These are phyloP conservation scores for Stachybotrys chlorohalonatus DNA, from an alignment of 2,329 filamentous ascomycete species.

Conservation along the genomic window DNA sequence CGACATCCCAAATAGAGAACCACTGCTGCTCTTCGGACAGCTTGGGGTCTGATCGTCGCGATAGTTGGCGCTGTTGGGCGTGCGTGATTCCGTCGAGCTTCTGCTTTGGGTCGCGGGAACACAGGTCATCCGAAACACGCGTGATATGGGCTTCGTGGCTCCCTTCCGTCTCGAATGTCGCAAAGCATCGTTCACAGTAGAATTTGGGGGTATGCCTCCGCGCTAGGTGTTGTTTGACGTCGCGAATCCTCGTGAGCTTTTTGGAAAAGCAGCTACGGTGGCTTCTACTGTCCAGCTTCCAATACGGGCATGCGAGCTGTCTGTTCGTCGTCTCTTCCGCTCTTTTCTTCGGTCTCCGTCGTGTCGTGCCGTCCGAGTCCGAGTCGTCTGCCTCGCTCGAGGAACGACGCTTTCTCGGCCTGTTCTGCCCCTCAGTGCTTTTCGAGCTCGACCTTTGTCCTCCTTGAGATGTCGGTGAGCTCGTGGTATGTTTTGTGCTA, in stretches of 20 bases:
- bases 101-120: not conserved
- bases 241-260: constrained; percentile 14
- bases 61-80: not conserved
- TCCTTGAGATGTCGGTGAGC: too few species aligned
- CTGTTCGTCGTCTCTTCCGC: not conserved
- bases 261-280: constrained; percentile 17
- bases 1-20: constrained; percentile 17
- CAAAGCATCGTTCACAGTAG: constrained; percentile 1
- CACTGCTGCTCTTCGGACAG: constrained; percentile 15
- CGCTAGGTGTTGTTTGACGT: constrained; percentile 19
- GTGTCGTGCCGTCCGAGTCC: not conserved
- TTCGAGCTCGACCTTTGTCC: too few species aligned
- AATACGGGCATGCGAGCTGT: constrained; percentile 17
- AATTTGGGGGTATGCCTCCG: not conserved
- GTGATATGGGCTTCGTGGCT: not conserved
- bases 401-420: not conserved
- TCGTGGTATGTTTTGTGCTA: too few species aligned
- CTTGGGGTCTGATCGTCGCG: not conserved
- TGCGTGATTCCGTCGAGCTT: not conserved
- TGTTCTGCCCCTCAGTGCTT: too few species aligned
- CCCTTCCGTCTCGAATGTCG: not conserved
- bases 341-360: not conserved
- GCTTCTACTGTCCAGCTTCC: constrained; percentile 15
- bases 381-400: not conserved
- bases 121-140: not conserved